A percentile compares a stretch with the other conserved stretches of the same genome.
These are phyloP conservation scores for Tothia fuscella DNA, from an alignment of 2,329 filamentous ascomycete genomes.

Conservation along the genomic window DNA sequence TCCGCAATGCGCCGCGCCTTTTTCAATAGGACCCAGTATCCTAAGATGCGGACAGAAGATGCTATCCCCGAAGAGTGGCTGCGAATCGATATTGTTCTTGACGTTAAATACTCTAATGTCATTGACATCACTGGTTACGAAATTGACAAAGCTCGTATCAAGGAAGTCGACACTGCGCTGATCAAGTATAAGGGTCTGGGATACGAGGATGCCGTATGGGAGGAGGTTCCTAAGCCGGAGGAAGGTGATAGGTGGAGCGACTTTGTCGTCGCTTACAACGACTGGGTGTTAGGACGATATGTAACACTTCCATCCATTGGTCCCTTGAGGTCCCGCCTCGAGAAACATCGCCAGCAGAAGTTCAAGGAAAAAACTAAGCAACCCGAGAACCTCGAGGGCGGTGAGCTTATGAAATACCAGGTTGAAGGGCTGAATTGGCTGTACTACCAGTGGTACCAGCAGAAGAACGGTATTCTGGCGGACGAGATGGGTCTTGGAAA, in stretches of 20 bases:
- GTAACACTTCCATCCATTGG: constrained; percentile 45
- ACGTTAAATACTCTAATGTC: constrained; percentile 55
- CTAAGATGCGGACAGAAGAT: constrained; percentile 59
- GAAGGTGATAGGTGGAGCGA: constrained; percentile 63
- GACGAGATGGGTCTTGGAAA: constrained; percentile 99
- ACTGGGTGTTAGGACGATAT: constrained; percentile 71
- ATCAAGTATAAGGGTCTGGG: constrained; percentile 89
- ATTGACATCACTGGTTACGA: constrained; percentile 50
- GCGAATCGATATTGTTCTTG: constrained; percentile 77
- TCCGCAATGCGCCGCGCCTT: constrained; percentile 61
- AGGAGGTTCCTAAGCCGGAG: constrained; percentile 55
- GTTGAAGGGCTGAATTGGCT: constrained; percentile 91
- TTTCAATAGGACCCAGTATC: constrained; percentile 54
- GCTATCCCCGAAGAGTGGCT: constrained; percentile 83
- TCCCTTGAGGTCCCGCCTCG: constrained; percentile 55
- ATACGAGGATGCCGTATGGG: constrained; percentile 89
- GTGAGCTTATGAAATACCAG: constrained; percentile 87
- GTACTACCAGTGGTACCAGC: constrained; percentile 73
- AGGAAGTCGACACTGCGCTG: constrained; percentile 58
- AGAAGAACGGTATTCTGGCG: constrained; percentile 79
- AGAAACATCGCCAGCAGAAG: constrained; percentile 50
- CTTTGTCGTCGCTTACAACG: constrained; percentile 72
- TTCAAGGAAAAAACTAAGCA: constrained; percentile 64
- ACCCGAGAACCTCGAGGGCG: constrained; percentile 60
- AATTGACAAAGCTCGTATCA: constrained; percentile 58